Conservation (phyloP, 768 basidiomycete species). For the Ramaria rubella region DNA sequence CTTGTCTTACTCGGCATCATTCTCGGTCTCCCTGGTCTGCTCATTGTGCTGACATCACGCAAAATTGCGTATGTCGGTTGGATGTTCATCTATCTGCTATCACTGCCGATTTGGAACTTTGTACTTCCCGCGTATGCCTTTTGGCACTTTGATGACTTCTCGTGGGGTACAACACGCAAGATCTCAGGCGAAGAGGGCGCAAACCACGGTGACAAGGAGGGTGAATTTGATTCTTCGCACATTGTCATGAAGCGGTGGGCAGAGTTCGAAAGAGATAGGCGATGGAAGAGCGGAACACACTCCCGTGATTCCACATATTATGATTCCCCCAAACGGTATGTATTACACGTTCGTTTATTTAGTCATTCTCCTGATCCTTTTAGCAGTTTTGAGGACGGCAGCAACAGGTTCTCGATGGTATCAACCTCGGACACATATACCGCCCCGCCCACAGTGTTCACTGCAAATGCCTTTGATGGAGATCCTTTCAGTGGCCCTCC, state of each 20-base stretch:
- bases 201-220: slow-evolving; percentile 87
- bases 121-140: slow-evolving; percentile 93
- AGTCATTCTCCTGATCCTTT: slow-evolving; percentile 13
- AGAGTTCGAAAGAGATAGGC: slow-evolving; percentile 92
- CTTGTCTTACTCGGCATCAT: slow-evolving; percentile 90
- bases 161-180: slow-evolving; percentile 92
- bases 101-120: slow-evolving; percentile 96
- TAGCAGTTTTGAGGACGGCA: slow-evolving; percentile 32
- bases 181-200: slow-evolving; percentile 63
- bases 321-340: slow-evolving; percentile 52
- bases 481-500: slow-evolving; percentile 24
- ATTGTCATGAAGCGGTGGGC: slow-evolving; percentile 99
- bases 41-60: slow-evolving; percentile 93
- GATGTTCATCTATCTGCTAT: slow-evolving; percentile 92
- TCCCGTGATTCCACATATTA: slow-evolving; percentile 71
- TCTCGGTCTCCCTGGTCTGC: slow-evolving; percentile 89
- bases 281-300: slow-evolving; percentile 84
- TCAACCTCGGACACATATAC: slow-evolving; percentile 73
- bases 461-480: slow-evolving; percentile 52
- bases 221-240: slow-evolving; percentile 92
- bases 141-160: slow-evolving; percentile 99
- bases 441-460: slow-evolving; percentile 42
- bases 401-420: slow-evolving; percentile 64
- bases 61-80: slow-evolving; percentile 93
- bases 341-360: slow-evolving; percentile 9